Percentiles rank a stretch among this genome's conserved stretches.
phyloP scores from a whole-genome alignment of 2,329 filamentous ascomycete genomes.

The Clonostachys byssicola region DNA sequence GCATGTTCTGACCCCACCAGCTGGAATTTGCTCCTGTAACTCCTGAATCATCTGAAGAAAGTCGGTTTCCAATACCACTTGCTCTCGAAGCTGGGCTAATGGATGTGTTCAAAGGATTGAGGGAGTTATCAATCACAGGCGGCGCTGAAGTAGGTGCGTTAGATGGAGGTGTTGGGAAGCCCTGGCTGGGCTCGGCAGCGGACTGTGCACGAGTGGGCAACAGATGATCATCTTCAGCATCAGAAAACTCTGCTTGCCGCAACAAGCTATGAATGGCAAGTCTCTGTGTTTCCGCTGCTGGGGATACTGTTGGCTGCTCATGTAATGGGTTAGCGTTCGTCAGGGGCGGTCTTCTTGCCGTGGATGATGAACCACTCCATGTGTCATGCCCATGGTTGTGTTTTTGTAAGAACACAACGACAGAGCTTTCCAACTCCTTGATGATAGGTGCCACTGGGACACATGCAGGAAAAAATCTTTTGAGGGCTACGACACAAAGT shows the following conservation, averaged over 20 bases:
- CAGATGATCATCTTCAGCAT: constrained; percentile 11
- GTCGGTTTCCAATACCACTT: too few relatives aligned
- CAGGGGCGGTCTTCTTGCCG: neutral
- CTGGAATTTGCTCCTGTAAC: too few relatives aligned
- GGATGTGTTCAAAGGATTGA: too few relatives aligned
- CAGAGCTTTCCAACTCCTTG: constrained; percentile 13
- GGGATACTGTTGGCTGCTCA: constrained; percentile 6
- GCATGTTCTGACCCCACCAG: too few relatives aligned
- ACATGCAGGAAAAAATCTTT: constrained; percentile 16
- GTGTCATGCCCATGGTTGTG: constrained; percentile 1
- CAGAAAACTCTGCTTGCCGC: constrained; percentile 14
- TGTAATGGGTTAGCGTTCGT: constrained; percentile 2
- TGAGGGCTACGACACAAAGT: constrained; percentile 14
- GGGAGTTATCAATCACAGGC: too few relatives aligned
- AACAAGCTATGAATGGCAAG: constrained; percentile 21
- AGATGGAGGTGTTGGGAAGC: too few relatives aligned
- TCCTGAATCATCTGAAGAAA: too few relatives aligned
- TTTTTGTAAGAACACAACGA: constrained; percentile 6
- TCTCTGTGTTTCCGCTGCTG: constrained; percentile 8
- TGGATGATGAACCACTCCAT: neutral
- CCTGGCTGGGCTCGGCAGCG: too few relatives aligned
- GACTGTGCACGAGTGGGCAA: too few relatives aligned
- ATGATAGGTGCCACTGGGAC: constrained; percentile 16
- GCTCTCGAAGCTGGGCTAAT: too few relatives aligned
- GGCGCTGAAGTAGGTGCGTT: too few relatives aligned